Evolutionary conservation across 805 yeast species (phyloP).

Genomic region (Cyberlindnera americana): DNA sequence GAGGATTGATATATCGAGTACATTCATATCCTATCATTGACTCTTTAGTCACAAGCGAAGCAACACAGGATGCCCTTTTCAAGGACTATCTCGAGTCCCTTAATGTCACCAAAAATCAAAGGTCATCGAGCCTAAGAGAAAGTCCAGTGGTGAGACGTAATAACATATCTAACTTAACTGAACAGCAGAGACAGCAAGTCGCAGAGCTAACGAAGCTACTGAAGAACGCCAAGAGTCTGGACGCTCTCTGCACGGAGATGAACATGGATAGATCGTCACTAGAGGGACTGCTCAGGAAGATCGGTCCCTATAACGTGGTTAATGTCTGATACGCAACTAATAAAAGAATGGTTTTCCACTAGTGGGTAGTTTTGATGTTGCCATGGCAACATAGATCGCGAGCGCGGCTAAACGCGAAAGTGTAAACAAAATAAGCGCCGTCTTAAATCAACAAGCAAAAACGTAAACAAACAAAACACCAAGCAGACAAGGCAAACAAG

Average conservation of each 20-base stretch:
- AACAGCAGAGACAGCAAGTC: conserved; percentile 16
- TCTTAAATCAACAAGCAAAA: too few relatives aligned
- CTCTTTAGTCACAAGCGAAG: conserved; percentile 18
- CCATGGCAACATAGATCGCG: conserved; percentile 13
- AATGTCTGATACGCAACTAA: conserved; percentile 33
- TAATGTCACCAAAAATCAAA: not conserved
- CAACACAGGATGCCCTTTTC: conserved; percentile 15
- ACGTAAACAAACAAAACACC: conserved; percentile 1
- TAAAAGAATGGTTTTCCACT: too few relatives aligned
- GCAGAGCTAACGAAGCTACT: conserved; percentile 34
- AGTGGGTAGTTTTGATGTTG: too few relatives aligned
- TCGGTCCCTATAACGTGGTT: conserved; percentile 50
- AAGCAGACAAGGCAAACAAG: conserved; percentile 3
- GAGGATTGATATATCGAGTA: conserved; percentile 79
- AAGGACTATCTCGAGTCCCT: conserved; percentile 9
- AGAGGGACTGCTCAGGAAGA: conserved; percentile 41
- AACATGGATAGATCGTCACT: conserved; percentile 53
- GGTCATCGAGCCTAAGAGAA: not conserved
- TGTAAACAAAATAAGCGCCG: too few relatives aligned
- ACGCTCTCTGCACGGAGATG: conserved; percentile 68
- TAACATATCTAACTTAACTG: conserved; percentile 12
- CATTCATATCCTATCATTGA: conserved; percentile 58
- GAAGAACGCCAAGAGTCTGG: conserved; percentile 52
- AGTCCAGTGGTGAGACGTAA: conserved; percentile 1
- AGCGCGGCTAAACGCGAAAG: too few relatives aligned